Conservation (phyloP, 2,329 filamentous ascomycete species). For the Beauveria asiatica region DNA sequence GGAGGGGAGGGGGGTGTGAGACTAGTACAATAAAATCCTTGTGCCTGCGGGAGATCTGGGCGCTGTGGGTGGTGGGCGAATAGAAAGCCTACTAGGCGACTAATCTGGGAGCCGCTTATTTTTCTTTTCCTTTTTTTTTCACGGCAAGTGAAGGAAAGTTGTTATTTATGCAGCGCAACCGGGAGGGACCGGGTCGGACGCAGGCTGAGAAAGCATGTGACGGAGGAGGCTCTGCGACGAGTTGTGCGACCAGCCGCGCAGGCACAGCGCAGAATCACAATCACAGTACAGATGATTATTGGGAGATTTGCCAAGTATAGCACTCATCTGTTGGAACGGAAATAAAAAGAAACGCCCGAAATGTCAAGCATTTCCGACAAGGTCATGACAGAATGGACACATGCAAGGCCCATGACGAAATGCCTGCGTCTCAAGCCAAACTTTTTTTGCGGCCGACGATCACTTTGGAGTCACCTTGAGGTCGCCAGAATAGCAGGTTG, state of each 20-base stretch:
- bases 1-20: neutral
- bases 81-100: neutral
- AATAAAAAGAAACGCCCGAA: too few species aligned
- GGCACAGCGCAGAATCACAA: too few species aligned
- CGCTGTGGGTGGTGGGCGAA: neutral
- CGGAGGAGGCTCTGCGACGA: neutral
- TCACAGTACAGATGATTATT: too few species aligned
- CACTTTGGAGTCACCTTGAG: neutral
- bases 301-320: too few species aligned
- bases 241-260: neutral
- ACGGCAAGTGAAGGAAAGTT: neutral
- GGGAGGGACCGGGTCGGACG: constrained; percentile 9
- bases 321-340: too few species aligned
- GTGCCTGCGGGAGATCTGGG: neutral
- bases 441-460: neutral
- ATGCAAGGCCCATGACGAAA: neutral
- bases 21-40: constrained; percentile 2
- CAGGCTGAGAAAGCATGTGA: constrained; percentile 1
- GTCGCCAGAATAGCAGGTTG: neutral
- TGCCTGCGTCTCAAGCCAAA: neutral
- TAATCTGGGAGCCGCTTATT: neutral
- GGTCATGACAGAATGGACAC: neutral
- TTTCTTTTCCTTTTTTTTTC: neutral
- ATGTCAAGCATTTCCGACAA: too few species aligned
- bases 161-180: neutral